Base-by-base conservation (phyloP, 768 basidiomycete species). In the Suillus variegatus region DNA sequence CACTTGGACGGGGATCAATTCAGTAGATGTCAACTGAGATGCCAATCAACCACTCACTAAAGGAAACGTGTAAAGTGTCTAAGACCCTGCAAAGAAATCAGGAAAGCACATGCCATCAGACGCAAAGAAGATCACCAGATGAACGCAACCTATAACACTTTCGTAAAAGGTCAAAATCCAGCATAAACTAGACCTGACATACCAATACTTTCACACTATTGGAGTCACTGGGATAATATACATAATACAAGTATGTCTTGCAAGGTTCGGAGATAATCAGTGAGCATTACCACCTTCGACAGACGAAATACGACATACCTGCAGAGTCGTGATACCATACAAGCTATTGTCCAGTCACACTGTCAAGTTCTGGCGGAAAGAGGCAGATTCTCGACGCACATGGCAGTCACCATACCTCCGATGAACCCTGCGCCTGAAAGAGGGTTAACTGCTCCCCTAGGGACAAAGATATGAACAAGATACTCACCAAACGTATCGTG, bases 161-260 rank as follows among this genome's bases (percentile, higher is more conserved):
- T 6, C 5, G 16, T 41, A 25, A 22, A 57, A 54, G 41, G 38
- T 6, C 9, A 18, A 9, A 12, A 18, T 41, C 1, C 10, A 25
- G 16, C 12, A 18, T 16, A 57, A 25, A 35, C 16, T 4, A 54
- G 25, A 35, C 8, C 43, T 12, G 16, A 66, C 66, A 46, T 35
- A 72, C 71, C 61, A 72, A 49, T 18, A 58, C 6, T 54, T 66
- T 70, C n/a, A 63, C 44, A 20, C 55, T 32, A 1, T 38, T 14
- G 16, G 47, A n/a, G 47, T 73, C 72, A 1, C 64, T 68, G 14
- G 72, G 69, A 60, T 72, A 73, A 64, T 71, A 62, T 16, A 70
- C 62, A 54, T 65, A 73, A 61, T 72, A 73, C 47, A 73, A 65
- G 63, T 72, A 73, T 18, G 72, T 73, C 72, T 73, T 58, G 32